A percentile compares a stretch with the other conserved stretches of the same genome.
These are phyloP conservation scores for Cucurbita argyrosperma DNA, from an alignment of 306 rosid genomes.

Conservation along the genomic window DNA sequence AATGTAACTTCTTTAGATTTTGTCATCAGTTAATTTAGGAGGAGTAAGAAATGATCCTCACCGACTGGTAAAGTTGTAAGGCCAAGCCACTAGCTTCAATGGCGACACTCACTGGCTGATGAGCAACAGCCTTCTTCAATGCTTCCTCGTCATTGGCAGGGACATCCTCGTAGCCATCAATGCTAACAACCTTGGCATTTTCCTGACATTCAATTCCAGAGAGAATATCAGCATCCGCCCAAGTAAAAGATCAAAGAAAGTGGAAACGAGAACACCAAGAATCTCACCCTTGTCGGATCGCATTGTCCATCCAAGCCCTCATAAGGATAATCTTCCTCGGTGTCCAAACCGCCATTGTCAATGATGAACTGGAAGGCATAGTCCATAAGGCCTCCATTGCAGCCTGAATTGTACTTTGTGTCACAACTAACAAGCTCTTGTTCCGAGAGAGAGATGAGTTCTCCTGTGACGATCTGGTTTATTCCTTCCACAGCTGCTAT, in stretches of 20 bases:
- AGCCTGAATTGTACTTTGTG: conserved; percentile 43
- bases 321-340: conserved; percentile 78
- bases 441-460: conserved; percentile 63
- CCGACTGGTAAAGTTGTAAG: conserved; percentile 51
- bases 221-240: neutral
- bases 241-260: neutral
- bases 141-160: conserved; percentile 38
- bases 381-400: conserved; percentile 89
- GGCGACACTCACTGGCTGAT: conserved; percentile 48
- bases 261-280: neutral
- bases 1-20: too few relatives aligned
- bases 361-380: conserved; percentile 75
- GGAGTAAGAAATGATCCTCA: conserved; percentile 3
- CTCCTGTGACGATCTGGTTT: conserved; percentile 58
- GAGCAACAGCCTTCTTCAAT: conserved; percentile 41
- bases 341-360: conserved; percentile 74
- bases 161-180: conserved; percentile 79
- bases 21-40: too few relatives aligned
- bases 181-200: conserved; percentile 53
- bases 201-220: conserved; percentile 8
- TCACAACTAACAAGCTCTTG: conserved; percentile 93
- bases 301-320: conserved; percentile 38
- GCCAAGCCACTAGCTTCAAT: conserved; percentile 59
- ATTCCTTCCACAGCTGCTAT: conserved; percentile 77
- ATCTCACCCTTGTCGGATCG: conserved; percentile 31